These are phyloP conservation scores for Staphylotrichum longicolle DNA, from an alignment of 495 filamentous ascomycete species.

Conservation along the genomic window DNA sequence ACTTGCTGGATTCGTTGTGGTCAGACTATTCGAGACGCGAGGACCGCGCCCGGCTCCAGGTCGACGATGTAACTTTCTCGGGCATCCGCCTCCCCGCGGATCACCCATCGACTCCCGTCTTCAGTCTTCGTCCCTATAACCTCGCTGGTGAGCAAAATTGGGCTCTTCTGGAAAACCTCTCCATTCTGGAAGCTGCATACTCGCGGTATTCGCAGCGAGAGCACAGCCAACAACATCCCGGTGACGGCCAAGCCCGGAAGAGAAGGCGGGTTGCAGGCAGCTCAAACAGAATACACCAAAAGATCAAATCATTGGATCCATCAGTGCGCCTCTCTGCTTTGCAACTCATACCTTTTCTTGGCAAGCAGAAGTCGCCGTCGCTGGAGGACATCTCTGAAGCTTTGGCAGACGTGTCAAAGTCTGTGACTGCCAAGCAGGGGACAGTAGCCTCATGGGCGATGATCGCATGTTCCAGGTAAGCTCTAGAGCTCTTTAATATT, in stretches of 20 bases:
- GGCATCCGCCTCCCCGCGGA: constrained; percentile 36
- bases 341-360: constrained; percentile 75
- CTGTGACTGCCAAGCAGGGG: constrained; percentile 39
- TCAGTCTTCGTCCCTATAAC: constrained; percentile 50
- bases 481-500: neutral
- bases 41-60: constrained; percentile 68
- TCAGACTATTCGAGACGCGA: constrained; percentile 69
- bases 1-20: constrained; percentile 60
- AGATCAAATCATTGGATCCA: constrained; percentile 54
- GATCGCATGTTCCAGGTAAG: constrained; percentile 61
- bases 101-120: constrained; percentile 39
- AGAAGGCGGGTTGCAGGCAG: constrained; percentile 57
- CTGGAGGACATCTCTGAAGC: constrained; percentile 42
- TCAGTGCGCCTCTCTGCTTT: constrained; percentile 63
- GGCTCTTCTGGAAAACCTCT: constrained; percentile 51
- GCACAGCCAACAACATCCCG: constrained; percentile 24
- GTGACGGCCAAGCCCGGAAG: constrained; percentile 56
- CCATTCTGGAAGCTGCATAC: constrained; percentile 48
- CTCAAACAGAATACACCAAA: constrained; percentile 61
- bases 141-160: constrained; percentile 52
- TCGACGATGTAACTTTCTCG: constrained; percentile 68
- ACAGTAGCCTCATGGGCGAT: constrained; percentile 52
- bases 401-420: constrained; percentile 37
- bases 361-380: constrained; percentile 39
- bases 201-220: constrained; percentile 33